Evolutionary conservation across 306 rosid genomes (phyloP), one percentile per base, ranked within the genome.

Genomic region (Medicago lupulina): DNA sequence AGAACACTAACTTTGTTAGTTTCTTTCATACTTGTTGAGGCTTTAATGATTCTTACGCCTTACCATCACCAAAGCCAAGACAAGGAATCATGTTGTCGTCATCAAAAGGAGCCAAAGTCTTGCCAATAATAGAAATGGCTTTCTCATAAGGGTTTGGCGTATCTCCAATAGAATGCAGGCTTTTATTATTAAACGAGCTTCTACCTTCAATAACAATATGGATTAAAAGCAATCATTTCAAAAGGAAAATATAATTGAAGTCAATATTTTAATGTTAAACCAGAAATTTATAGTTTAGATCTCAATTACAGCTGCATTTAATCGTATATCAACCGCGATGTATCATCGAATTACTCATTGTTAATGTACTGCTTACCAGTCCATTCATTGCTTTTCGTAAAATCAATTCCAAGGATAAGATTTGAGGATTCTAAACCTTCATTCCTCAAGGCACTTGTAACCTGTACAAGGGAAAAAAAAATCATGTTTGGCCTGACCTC

Each of bases 311-410:
- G n/a, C n/a, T 65, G 25, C 59, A 21, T n/a, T 54, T 41, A 44
- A 80, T 50, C 39, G 25, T 40, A 72, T 12, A 18, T 15, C 5
- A 39, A 55, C 44, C 11, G 46, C 40, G 34, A 12, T n/a, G 61
- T 44, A 38, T 18, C 14, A 16, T 54, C 28, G 71, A 17, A 77
- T 38, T 60, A 18, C 7, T 47, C 4, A 36, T 43, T 50, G n/a
- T 70, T 41, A 13, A 75, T 67, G 21, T 31, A 79, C 38, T 50
- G 67, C 82, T 55, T 54, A 89, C 97, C 97, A 84, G 96, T 89
- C 97, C 97, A 91, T 74, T 93, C 98, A 77, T 93, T 93, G 86
- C 98, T 93, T 75, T 91, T 93, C 0, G 97, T 93, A 80, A 93
- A 93, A 79, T 93, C 97, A 59, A 93, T 83, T 80, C 97, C 97